Evolutionary conservation across 2,329 filamentous ascomycete genomes (phyloP).

Genomic region (Chaetomium sp.): DNA sequence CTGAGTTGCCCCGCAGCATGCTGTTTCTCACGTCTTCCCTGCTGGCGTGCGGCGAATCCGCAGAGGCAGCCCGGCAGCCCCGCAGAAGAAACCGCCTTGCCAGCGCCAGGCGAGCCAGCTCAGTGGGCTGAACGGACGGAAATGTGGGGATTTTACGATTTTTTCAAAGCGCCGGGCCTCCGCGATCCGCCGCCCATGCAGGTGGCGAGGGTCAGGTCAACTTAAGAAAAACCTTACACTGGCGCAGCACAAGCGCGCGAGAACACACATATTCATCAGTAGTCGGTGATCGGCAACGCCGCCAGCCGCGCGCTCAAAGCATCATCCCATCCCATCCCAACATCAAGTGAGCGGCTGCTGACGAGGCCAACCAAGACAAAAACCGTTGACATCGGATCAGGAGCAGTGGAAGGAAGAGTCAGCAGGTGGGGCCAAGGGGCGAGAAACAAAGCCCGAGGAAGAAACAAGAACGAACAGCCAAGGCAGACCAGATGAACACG

Average conservation of each 20-base stretch:
- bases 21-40: too few relatives aligned
- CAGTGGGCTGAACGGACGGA: not conserved
- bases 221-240: constrained; percentile 2
- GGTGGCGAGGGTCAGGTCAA: too few relatives aligned
- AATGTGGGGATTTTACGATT: not conserved
- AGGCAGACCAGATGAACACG: too few relatives aligned
- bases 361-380: not conserved
- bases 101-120: not conserved
- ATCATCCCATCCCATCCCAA: constrained; percentile 3
- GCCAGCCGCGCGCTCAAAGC: constrained; percentile 17
- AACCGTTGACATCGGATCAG: not conserved
- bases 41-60: not conserved
- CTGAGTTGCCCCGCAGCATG: not conserved
- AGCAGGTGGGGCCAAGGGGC: too few relatives aligned
- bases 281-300: constrained; percentile 12
- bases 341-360: constrained; percentile 1
- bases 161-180: not conserved
- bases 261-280: constrained; percentile 1
- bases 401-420: not conserved
- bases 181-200: too few relatives aligned
- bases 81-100: not conserved
- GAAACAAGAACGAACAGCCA: too few relatives aligned
- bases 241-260: not conserved
- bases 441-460: too few relatives aligned
- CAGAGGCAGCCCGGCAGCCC: not conserved